These are phyloP conservation scores for Panicum virgatum DNA, from an alignment of 202 grass and related monocot species.

Conservation along the genomic window DNA sequence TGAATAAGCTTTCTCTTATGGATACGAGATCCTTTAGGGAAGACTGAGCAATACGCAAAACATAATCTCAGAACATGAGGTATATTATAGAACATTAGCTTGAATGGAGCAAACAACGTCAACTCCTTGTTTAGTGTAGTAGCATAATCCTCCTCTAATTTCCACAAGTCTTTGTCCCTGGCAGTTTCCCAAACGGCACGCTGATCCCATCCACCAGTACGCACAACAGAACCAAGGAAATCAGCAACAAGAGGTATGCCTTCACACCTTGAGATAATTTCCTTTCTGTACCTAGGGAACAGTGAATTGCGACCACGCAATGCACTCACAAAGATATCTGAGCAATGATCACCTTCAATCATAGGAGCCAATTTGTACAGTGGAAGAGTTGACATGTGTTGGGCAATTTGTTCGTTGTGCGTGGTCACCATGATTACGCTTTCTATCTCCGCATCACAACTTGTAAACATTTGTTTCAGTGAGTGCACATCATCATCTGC, in stretches of 20 bases:
- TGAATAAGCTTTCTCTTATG: background rate
- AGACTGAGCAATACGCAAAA: background rate
- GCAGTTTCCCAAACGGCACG: background rate
- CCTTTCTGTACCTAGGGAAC: background rate
- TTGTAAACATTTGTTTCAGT: constrained; percentile 1
- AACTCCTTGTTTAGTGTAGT: background rate
- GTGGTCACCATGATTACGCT: background rate
- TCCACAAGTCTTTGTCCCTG: background rate
- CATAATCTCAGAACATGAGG: background rate
- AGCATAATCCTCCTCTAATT: background rate
- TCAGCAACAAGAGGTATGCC: constrained; percentile 1
- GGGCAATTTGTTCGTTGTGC: background rate
- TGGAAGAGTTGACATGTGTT: background rate
- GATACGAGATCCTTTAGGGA: background rate
- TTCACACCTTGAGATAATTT: constrained; percentile 1
- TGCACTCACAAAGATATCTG: background rate
- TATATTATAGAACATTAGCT: background rate
- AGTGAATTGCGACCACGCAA: background rate
- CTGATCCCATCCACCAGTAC: background rate
- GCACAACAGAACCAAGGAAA: background rate
- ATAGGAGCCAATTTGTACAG: constrained; percentile 2
- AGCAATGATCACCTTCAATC: background rate
- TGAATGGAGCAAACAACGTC: background rate
- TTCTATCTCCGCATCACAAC: background rate
- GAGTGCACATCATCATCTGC: background rate